Evolutionary conservation across 2,329 filamentous ascomycete species (phyloP).

Genomic region (Pseudogymnoascus sp.): DNA sequence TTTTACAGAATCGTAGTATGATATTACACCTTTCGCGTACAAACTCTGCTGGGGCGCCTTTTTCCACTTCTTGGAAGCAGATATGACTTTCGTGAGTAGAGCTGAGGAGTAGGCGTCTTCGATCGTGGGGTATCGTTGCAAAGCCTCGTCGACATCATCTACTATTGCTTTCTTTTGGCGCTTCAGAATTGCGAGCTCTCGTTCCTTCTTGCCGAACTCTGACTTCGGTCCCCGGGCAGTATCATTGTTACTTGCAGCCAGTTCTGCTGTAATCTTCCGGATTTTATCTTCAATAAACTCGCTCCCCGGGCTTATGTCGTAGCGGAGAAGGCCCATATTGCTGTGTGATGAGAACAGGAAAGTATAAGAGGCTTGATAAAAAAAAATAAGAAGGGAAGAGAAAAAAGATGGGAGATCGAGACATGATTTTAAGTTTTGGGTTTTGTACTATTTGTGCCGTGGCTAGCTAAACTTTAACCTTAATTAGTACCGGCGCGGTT

Average conservation of each 20-base stretch:
- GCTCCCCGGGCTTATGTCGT: not conserved
- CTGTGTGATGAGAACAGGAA: not conserved
- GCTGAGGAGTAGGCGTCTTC: conserved; percentile 13
- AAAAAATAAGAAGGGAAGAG: not conserved
- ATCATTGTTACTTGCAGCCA: conserved; percentile 5
- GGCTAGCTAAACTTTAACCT: not conserved
- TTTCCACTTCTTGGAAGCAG: conserved; percentile 9
- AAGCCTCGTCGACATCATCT: conserved; percentile 12
- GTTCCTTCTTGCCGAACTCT: not conserved
- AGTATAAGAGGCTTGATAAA: not conserved
- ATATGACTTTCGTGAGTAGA: conserved; percentile 12
- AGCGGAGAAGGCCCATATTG: not conserved
- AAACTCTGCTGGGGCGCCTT: conserved; percentile 8
- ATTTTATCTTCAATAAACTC: conserved; percentile 12
- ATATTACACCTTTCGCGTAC: conserved; percentile 9
- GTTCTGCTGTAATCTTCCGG: conserved; percentile 6
- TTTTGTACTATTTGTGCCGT: not conserved
- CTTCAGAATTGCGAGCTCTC: conserved; percentile 11
- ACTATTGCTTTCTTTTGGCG: conserved; percentile 12
- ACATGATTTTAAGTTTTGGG: not conserved
- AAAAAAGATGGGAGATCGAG: not conserved
- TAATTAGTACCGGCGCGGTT: not conserved
- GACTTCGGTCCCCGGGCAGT: not conserved
- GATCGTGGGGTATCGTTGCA: conserved; percentile 10
- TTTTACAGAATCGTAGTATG: conserved; percentile 9